phyloP scores from a whole-genome alignment of 768 basidiomycete species.

The Rhizopogon roseolus region DNA sequence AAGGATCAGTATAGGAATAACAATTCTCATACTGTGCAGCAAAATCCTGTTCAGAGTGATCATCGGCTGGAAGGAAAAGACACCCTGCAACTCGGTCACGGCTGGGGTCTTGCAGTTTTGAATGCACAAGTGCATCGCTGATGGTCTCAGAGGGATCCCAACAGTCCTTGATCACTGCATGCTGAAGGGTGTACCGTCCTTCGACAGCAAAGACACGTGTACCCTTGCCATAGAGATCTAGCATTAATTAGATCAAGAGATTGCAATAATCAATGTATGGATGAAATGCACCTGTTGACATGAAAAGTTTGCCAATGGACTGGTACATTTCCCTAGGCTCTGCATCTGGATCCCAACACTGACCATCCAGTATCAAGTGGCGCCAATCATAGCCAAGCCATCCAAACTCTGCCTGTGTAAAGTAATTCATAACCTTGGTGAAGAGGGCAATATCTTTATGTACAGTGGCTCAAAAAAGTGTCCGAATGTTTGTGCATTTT shows the following conservation, averaged over 20 bases:
- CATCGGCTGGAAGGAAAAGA: too few species aligned
- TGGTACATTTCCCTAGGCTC: not conserved
- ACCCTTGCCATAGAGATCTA: not conserved
- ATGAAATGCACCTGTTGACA: not conserved
- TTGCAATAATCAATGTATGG: not conserved
- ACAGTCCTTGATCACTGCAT: not conserved
- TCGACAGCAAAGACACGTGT: not conserved
- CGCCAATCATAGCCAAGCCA: not conserved
- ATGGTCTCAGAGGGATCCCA: not conserved
- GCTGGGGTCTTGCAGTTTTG: not conserved
- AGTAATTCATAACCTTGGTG: not conserved
- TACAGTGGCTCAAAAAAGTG: too few species aligned
- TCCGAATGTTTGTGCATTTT: too few species aligned
- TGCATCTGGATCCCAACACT: not conserved
- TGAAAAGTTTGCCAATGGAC: not conserved
- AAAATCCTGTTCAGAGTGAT: not conserved
- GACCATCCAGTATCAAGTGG: not conserved
- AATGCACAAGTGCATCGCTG: not conserved
- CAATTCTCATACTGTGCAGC: not conserved
- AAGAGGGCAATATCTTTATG: too few species aligned
- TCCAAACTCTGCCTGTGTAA: not conserved
- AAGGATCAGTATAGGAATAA: not conserved
- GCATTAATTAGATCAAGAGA: not conserved
- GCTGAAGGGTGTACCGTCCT: not conserved
- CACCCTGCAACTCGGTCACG: not conserved